These are phyloP conservation scores for Solanum tarapatanum DNA, from an alignment of 257 asterid genomes.

Conservation along the genomic window DNA sequence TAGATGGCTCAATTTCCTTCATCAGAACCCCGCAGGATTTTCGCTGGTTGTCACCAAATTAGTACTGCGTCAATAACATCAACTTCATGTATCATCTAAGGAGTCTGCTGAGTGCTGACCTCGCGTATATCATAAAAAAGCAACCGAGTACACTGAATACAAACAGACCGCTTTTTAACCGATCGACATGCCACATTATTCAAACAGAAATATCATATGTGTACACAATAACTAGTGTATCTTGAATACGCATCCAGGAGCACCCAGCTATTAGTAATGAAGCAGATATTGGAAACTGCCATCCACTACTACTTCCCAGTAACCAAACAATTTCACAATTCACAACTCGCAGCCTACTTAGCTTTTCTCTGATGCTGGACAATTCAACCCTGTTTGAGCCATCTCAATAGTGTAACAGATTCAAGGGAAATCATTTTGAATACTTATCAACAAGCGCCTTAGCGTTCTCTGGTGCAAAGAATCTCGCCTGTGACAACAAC, in stretches of 20 bases:
- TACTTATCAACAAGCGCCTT: slow-evolving; percentile 65
- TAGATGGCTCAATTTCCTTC: neutral
- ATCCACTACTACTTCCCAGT: neutral
- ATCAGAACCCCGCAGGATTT: neutral
- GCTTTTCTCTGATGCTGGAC: neutral
- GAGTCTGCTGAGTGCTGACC: neutral
- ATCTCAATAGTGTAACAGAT: neutral
- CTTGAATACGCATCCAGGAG: neutral
- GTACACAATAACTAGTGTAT: neutral
- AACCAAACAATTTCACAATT: neutral
- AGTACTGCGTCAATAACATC: neutral
- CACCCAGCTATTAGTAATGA: neutral
- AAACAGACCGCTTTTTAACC: neutral
- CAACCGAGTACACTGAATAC: neutral
- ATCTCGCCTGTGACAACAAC: slow-evolving; percentile 54
- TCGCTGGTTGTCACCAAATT: neutral
- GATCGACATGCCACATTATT: neutral
- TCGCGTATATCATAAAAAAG: neutral
- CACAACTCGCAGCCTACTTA: neutral
- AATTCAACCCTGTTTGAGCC: neutral
- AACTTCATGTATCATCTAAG: neutral
- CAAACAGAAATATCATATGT: neutral
- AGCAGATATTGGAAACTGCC: neutral
- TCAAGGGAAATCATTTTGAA: slow-evolving; percentile 27
- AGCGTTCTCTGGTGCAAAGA: slow-evolving; percentile 73